Evolutionary conservation across 2,329 filamentous ascomycete species (phyloP).

Genomic region (Didymella exigua): DNA sequence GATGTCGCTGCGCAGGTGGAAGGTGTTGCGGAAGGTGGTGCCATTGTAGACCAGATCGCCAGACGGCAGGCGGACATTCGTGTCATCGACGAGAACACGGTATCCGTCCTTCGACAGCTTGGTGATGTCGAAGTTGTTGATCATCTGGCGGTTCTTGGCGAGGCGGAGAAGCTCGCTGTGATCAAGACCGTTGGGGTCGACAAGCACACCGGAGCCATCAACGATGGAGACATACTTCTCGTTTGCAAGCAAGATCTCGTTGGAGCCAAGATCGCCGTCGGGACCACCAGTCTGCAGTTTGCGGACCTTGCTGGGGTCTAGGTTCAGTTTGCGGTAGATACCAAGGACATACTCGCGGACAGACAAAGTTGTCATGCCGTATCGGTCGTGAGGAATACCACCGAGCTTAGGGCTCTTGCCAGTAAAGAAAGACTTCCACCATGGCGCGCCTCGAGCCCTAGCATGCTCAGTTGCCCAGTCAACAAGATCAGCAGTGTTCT

Average conservation of each 20-base stretch:
- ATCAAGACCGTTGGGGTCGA: constrained; percentile 89
- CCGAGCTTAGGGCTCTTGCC: constrained; percentile 96
- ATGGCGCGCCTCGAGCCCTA: constrained; percentile 81
- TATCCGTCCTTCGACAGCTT: constrained; percentile 91
- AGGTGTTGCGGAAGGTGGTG: constrained; percentile 95
- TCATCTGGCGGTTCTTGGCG: constrained; percentile 87
- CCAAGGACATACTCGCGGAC: constrained; percentile 95
- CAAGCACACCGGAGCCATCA: constrained; percentile 94
- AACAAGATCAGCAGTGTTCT: constrained; percentile 97
- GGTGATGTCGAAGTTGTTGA: constrained; percentile 79
- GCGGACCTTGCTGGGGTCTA: constrained; percentile 81
- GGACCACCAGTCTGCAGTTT: constrained; percentile 99
- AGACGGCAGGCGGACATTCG: constrained; percentile 81
- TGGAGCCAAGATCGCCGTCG: constrained; percentile 94
- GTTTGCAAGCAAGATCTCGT: constrained; percentile 94
- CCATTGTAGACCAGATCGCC: constrained; percentile 91
- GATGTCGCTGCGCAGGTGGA: constrained; percentile 79
- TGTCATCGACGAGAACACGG: constrained; percentile 89
- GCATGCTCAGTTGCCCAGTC: constrained; percentile 99
- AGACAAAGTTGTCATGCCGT: constrained; percentile 97
- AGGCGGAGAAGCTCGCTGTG: constrained; percentile 81
- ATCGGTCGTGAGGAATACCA: constrained; percentile 93
- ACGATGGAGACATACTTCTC: constrained; percentile 96
- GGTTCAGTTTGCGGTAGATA: constrained; percentile 93
- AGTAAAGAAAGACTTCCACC: constrained; percentile 99